Evolutionary conservation across 441 rosid genomes (phyloP).

Genomic region (Syzygium syzygioides): DNA sequence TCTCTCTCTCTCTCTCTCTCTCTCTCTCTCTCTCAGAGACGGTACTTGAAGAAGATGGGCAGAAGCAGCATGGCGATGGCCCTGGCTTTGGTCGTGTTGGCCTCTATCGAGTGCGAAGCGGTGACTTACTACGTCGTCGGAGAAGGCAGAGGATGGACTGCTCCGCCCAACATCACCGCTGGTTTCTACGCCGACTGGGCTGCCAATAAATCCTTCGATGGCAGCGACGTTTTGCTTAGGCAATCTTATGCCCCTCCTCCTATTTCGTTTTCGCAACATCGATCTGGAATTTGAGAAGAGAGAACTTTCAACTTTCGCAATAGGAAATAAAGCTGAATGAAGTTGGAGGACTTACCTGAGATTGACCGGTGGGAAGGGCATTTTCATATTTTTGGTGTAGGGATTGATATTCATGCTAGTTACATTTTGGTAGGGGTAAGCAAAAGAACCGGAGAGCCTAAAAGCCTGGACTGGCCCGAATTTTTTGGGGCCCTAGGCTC

Average conservation of each 20-base stretch:
- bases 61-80: neutral
- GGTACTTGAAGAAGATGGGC: neutral
- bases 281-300: neutral
- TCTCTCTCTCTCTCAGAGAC: neutral
- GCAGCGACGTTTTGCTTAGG: slow-evolving; percentile 2
- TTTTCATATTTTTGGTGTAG: no score
- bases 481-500: neutral
- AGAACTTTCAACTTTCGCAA: neutral
- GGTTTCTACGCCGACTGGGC: neutral
- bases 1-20: neutral
- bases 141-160: slow-evolving; percentile 10
- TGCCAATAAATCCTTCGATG: neutral
- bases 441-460: no score
- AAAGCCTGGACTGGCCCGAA: no score
- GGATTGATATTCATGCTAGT: neutral
- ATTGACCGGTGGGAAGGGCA: neutral
- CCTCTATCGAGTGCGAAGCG: neutral
- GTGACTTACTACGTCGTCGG: slow-evolving; percentile 4
- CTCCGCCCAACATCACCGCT: slow-evolving; percentile 14
- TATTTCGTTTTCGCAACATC: neutral
- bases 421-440: no score
- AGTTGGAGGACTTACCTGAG: neutral
- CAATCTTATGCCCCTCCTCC: neutral
- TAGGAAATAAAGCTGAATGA: neutral
- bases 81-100: neutral